Conservation (phyloP, 2,329 filamentous ascomycete genomes). For the Xenosphaeropsis pyriputrescens region DNA sequence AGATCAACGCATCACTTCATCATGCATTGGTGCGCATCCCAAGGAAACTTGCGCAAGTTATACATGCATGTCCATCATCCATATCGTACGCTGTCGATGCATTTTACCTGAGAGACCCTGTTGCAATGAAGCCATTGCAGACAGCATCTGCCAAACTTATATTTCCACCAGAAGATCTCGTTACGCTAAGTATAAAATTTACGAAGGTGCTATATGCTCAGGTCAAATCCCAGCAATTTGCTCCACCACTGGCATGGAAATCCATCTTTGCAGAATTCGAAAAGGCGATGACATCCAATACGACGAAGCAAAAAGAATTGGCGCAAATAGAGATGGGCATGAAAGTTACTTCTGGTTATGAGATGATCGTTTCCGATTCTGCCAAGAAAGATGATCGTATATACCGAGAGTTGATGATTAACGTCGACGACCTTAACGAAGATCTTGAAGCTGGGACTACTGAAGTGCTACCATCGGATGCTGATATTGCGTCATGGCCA, state of each 20-base stretch:
- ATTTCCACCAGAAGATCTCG: constrained; percentile 68
- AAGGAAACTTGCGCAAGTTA: constrained; percentile 63
- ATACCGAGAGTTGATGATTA: constrained; percentile 60
- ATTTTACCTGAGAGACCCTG: constrained; percentile 81
- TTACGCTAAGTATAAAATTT: constrained; percentile 66
- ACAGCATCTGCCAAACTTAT: constrained; percentile 34
- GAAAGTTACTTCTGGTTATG: constrained; percentile 82
- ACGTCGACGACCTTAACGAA: constrained; percentile 61
- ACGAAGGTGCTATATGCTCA: constrained; percentile 87
- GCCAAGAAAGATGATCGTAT: constrained; percentile 52
- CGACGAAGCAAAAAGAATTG: constrained; percentile 4
- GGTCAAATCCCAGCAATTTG: constrained; percentile 72
- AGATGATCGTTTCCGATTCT: constrained; percentile 63
- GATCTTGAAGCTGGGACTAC: constrained; percentile 40
- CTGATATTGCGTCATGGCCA: constrained; percentile 60
- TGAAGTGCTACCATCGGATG: constrained; percentile 48
- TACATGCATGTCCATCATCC: constrained; percentile 60
- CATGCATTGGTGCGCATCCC: constrained; percentile 61
- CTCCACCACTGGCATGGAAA: constrained; percentile 41
- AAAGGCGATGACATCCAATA: constrained; percentile 15
- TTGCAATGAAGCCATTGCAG: constrained; percentile 55
- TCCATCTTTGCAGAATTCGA: constrained; percentile 17
- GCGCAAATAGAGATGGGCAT: constrained; percentile 55
- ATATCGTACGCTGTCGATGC: constrained; percentile 77
- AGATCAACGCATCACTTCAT: constrained; percentile 65